These are phyloP conservation scores for Stereum hirsutum DNA, from an alignment of 1,284 basidiomycete species.

Conservation along the genomic window DNA sequence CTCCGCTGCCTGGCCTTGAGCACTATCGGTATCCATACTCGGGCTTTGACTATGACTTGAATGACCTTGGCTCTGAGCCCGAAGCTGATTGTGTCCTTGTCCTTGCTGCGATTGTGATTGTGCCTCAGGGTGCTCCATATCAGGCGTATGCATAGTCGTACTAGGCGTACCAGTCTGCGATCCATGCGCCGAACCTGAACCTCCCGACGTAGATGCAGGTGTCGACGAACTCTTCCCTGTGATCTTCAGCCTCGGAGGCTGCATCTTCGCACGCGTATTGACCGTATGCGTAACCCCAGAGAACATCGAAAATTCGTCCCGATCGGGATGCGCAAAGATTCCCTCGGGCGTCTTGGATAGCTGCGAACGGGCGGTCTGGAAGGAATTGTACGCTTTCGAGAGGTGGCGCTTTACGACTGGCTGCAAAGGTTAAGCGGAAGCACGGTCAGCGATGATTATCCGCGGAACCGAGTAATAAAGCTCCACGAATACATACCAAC, in stretches of 20 bases:
- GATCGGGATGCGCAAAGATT: constrained; percentile 44
- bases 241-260: constrained; percentile 1
- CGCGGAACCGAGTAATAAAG: constrained; percentile 1
- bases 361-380: constrained; percentile 41
- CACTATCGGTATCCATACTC: too few species aligned
- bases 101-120: too few species aligned
- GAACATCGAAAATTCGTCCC: constrained; percentile 67
- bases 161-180: constrained; percentile 12
- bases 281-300: constrained; percentile 13
- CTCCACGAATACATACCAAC: constrained; percentile 31
- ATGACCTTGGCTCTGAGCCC: too few species aligned
- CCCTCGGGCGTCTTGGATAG: constrained; percentile 35
- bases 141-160: constrained; percentile 11
- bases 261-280: constrained; percentile 7
- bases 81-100: background rate
- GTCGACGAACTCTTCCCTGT: constrained; percentile 5
- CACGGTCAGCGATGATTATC: constrained; percentile 1
- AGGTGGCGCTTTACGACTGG: constrained; percentile 53
- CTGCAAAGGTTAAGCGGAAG: constrained; percentile 26
- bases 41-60: too few species aligned
- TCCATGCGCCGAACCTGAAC: background rate
- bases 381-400: constrained; percentile 29
- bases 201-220: background rate
- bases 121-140: constrained; percentile 6
- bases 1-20: too few species aligned